phyloP scores from a whole-genome alignment of 208 protist genomes.

The Crithidia sp. region DNA sequence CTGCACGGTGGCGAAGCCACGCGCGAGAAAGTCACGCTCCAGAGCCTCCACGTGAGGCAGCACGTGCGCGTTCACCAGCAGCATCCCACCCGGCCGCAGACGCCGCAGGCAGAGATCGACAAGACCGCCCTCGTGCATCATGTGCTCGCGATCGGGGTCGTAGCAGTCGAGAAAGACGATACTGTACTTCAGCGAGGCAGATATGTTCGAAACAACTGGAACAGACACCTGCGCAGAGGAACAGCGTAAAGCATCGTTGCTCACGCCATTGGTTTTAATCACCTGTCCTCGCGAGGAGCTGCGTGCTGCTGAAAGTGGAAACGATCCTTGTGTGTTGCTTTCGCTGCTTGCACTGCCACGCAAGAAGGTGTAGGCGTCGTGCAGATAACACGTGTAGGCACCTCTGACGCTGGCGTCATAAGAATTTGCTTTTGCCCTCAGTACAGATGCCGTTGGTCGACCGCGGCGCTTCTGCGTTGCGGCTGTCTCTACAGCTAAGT shows the following conservation, averaged over 20 bases:
- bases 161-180: conserved; percentile 89
- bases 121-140: conserved; percentile 72
- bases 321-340: background rate
- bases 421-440: too few species aligned
- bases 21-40: conserved; percentile 42
- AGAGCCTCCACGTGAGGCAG: conserved; percentile 39
- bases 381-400: conserved; percentile 20
- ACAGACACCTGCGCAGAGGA: background rate
- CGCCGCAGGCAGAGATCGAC: conserved; percentile 56
- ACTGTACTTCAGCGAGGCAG: conserved; percentile 35
- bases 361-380: conserved; percentile 63
- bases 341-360: background rate
- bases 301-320: background rate
- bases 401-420: background rate
- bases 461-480: too few species aligned
- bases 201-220: background rate
- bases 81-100: conserved; percentile 54
- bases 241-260: too few species aligned
- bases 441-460: too few species aligned
- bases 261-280: background rate
- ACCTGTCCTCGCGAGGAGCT: background rate
- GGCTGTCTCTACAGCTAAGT: too few species aligned
- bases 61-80: conserved; percentile 84
- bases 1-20: conserved; percentile 72
- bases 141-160: conserved; percentile 67